These are phyloP conservation scores for Penicillium pulvis DNA, from an alignment of 495 filamentous ascomycete species.

Conservation along the genomic window DNA sequence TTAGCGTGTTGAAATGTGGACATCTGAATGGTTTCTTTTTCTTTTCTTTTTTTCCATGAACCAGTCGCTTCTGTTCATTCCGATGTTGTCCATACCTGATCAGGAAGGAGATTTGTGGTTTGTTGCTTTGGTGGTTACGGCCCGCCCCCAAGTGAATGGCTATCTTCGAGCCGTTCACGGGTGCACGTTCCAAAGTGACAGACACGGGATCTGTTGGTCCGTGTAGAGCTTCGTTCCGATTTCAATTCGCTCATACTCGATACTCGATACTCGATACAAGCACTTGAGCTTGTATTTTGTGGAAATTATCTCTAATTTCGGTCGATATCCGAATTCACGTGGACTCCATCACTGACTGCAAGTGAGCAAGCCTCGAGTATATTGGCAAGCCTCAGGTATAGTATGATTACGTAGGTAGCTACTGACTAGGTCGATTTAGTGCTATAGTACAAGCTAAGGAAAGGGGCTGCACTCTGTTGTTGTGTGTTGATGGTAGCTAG, in stretches of 20 bases:
- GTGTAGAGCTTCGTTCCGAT: background rate
- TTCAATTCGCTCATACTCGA: background rate
- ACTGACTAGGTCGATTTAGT: background rate
- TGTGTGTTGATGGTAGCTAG: background rate
- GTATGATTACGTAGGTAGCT: background rate
- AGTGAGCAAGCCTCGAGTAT: background rate
- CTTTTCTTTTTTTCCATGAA: background rate
- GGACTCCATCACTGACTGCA: background rate
- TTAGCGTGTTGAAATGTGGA: no score
- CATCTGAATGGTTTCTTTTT: background rate
- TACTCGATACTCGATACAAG: background rate
- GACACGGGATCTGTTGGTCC: background rate
- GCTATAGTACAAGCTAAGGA: background rate
- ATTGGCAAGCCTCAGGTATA: background rate
- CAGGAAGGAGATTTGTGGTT: conserved; percentile 15
- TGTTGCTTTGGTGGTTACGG: background rate
- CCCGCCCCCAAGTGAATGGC: background rate
- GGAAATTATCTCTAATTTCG: background rate
- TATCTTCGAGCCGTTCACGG: background rate
- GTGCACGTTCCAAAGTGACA: background rate
- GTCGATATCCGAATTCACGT: background rate
- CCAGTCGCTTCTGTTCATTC: background rate
- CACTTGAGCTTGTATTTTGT: background rate
- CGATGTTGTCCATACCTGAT: conserved; percentile 8
- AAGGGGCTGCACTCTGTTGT: background rate